phyloP scores from a whole-genome alignment of 169 alveolate genomes.

The Theileria equi region DNA sequence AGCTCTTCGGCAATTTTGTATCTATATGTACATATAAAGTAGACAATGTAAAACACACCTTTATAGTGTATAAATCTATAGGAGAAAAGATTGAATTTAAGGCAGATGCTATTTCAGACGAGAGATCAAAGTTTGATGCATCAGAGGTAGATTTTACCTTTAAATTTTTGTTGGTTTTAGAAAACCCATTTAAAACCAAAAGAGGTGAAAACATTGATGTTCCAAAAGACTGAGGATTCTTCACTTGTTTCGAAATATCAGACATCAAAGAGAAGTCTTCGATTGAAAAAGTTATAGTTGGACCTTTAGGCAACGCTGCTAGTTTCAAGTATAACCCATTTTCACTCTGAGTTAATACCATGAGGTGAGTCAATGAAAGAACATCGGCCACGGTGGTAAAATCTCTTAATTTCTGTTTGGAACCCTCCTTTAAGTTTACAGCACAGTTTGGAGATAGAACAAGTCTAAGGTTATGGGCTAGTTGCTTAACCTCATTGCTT shows the following conservation, averaged over 20 bases:
- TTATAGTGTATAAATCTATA: constrained; percentile 38
- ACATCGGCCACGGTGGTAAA: constrained; percentile 46
- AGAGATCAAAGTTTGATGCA: neutral
- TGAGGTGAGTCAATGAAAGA: constrained; percentile 46
- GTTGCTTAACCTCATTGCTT: constrained; percentile 34
- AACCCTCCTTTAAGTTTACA: constrained; percentile 26
- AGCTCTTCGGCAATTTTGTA: constrained; percentile 47
- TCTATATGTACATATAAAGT: neutral
- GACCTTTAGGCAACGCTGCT: constrained; percentile 57
- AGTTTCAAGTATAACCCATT: constrained; percentile 40
- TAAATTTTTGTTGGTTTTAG: neutral
- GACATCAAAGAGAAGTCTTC: constrained; percentile 36
- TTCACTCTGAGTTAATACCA: constrained; percentile 35
- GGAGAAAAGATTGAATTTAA: constrained; percentile 41
- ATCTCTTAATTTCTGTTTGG: constrained; percentile 48
- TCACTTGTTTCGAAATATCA: constrained; percentile 37
- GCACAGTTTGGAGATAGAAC: constrained; percentile 60
- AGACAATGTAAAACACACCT: constrained; percentile 2
- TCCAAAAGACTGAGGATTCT: constrained; percentile 41
- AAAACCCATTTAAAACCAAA: constrained; percentile 49
- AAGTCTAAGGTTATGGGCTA: constrained; percentile 40
- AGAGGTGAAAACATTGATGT: constrained; percentile 35
- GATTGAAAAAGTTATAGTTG: constrained; percentile 41
- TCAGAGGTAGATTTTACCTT: neutral
- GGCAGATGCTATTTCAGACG: constrained; percentile 32